These are phyloP conservation scores for Friedmanniomyces simplex DNA, from an alignment of 495 filamentous ascomycete genomes.

Conservation along the genomic window DNA sequence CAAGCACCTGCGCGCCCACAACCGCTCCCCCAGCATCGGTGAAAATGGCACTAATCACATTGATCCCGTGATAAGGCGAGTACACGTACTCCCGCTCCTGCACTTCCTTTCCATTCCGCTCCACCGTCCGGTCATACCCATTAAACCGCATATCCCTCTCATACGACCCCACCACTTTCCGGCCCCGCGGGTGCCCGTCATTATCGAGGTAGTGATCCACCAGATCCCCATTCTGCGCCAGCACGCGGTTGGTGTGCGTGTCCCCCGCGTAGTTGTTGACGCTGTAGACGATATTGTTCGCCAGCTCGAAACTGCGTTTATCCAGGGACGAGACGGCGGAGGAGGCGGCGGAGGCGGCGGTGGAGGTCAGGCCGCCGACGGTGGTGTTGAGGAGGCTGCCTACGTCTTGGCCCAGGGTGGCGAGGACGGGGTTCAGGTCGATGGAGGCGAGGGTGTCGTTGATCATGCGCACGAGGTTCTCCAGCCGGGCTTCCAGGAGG, in stretches of 20 bases:
- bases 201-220: slow-evolving; percentile 45
- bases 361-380: slow-evolving; percentile 26
- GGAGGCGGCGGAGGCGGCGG: not conserved
- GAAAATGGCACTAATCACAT: slow-evolving; percentile 39
- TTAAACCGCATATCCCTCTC: slow-evolving; percentile 42
- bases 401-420: slow-evolving; percentile 40
- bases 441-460: slow-evolving; percentile 41
- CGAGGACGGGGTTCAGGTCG: slow-evolving; percentile 48
- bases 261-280: slow-evolving; percentile 46
- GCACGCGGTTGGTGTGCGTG: slow-evolving; percentile 45
- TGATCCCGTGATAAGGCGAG: slow-evolving; percentile 41
- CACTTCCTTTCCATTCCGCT: slow-evolving; percentile 32
- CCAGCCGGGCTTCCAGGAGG: slow-evolving; percentile 44
- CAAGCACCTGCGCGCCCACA: slow-evolving; percentile 39
- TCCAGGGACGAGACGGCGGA: not conserved
- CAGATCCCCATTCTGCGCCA: slow-evolving; percentile 45
- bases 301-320: slow-evolving; percentile 34
- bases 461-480: slow-evolving; percentile 47
- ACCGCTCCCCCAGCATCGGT: slow-evolving; percentile 38
- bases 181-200: slow-evolving; percentile 35
- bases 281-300: slow-evolving; percentile 44
- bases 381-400: slow-evolving; percentile 38
- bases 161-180: slow-evolving; percentile 38
- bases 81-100: slow-evolving; percentile 43
- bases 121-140: slow-evolving; percentile 40